Conservation (phyloP, 2,329 filamentous ascomycete genomes). For the Xylaria polymorpha region DNA sequence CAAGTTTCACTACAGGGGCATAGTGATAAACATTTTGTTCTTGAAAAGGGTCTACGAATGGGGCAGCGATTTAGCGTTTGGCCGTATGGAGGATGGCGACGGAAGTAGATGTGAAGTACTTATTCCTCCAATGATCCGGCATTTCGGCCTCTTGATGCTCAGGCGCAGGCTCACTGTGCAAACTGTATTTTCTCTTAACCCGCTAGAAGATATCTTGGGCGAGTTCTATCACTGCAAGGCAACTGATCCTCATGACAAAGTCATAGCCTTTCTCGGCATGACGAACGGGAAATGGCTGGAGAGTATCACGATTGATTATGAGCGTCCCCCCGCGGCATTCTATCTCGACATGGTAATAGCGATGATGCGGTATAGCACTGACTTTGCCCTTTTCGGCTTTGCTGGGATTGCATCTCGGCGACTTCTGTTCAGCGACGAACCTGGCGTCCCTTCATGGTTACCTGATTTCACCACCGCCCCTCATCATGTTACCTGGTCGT, state of each 20-base stretch:
- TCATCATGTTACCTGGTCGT: not conserved
- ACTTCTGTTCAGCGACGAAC: not conserved
- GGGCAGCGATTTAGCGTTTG: conserved; percentile 11
- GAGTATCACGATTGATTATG: not conserved
- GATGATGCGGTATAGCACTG: conserved; percentile 1
- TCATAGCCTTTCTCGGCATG: conserved; percentile 8
- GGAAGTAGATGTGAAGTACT: conserved; percentile 5
- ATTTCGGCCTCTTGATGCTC: not conserved
- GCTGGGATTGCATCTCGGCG: conserved; percentile 3
- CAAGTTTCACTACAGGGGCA: conserved; percentile 6
- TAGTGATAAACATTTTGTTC: not conserved
- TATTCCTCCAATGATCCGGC: conserved; percentile 11
- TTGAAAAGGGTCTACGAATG: not conserved
- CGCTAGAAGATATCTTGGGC: conserved; percentile 4
- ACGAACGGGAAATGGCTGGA: not conserved
- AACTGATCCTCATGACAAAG: conserved; percentile 9
- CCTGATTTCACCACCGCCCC: conserved; percentile 7
- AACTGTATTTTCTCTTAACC: not conserved
- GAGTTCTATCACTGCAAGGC: conserved; percentile 12
- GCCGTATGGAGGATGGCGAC: not conserved
- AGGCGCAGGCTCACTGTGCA: not conserved
- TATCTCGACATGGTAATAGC: not conserved
- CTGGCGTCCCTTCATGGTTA: conserved; percentile 4
- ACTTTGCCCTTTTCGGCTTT: conserved; percentile 7
- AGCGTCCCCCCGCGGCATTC: not conserved